phyloP scores from a whole-genome alignment of 169 alveolate genomes.

The Plasmodium gonderi region DNA sequence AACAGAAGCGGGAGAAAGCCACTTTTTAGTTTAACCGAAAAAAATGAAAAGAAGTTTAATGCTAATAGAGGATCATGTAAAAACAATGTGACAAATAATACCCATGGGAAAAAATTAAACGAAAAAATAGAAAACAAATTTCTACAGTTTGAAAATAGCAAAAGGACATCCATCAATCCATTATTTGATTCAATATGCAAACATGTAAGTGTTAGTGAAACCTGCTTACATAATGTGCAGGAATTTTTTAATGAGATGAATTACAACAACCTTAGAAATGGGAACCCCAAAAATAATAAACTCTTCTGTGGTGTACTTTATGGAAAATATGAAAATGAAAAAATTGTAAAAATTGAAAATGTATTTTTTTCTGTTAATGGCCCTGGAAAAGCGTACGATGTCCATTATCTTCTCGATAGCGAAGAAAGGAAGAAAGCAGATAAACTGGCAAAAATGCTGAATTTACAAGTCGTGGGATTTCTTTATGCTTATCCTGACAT shows the following conservation, averaged over 20 bases:
- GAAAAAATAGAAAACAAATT: constrained; percentile 54
- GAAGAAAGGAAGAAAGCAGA: constrained; percentile 68
- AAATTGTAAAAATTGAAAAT: constrained; percentile 39
- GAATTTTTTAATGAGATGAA: constrained; percentile 44
- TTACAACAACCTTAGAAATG: constrained; percentile 3
- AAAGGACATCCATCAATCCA: constrained; percentile 49
- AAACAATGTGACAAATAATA: not conserved
- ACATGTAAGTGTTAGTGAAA: constrained; percentile 72
- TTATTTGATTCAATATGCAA: constrained; percentile 45
- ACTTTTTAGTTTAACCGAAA: not conserved
- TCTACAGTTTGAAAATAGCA: constrained; percentile 36
- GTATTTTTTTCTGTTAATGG: constrained; percentile 56
- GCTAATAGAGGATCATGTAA: not conserved
- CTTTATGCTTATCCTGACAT: constrained; percentile 71
- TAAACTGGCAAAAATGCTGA: constrained; percentile 35
- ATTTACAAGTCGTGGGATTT: constrained; percentile 60
- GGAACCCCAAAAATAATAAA: not conserved
- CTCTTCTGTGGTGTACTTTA: constrained; percentile 59
- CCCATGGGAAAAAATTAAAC: not conserved
- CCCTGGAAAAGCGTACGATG: constrained; percentile 11
- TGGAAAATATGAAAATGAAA: constrained; percentile 52
- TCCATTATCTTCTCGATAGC: constrained; percentile 48
- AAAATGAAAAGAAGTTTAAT: not conserved
- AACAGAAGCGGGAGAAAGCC: not conserved
- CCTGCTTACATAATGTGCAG: constrained; percentile 63